Evolutionary conservation across 208 protist genomes (phyloP).

Genomic region (Leishmania tarentolae): DNA sequence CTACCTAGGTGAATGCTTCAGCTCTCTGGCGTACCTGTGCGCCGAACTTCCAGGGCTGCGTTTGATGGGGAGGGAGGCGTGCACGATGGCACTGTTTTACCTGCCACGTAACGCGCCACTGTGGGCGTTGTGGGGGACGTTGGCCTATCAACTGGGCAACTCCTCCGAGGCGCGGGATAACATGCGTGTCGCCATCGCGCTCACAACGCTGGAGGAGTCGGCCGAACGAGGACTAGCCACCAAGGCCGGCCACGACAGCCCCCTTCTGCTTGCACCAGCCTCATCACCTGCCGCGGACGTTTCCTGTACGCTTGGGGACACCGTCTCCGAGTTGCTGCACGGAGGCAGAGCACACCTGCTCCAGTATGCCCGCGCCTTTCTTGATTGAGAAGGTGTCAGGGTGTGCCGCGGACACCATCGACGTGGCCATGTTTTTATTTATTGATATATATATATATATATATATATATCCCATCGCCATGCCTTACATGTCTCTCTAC

Average conservation of each 20-base stretch:
- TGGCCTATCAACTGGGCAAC: neutral
- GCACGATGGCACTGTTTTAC: conserved; percentile 22
- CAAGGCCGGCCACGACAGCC: neutral
- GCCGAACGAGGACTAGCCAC: neutral
- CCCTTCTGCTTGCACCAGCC: neutral
- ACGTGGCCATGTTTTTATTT: too few relatives aligned
- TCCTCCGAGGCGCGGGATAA: neutral
- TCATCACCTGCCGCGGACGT: neutral
- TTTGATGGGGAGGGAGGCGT: conserved; percentile 7
- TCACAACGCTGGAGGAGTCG: conserved; percentile 10
- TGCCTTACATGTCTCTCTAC: neutral
- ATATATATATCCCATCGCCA: neutral
- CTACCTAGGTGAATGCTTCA: conserved; percentile 33
- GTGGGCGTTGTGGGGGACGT: conserved; percentile 1
- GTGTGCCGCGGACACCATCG: neutral
- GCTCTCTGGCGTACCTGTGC: conserved; percentile 20
- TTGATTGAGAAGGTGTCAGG: neutral
- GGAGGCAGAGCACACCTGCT: neutral
- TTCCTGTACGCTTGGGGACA: neutral
- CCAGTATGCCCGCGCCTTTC: neutral
- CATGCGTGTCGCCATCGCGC: conserved; percentile 10
- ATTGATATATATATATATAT: too few relatives aligned
- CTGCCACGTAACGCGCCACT: conserved; percentile 10
- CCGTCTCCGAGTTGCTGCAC: neutral
- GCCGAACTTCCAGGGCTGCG: conserved; percentile 24